These are phyloP conservation scores for Boletus rex-veris DNA, from an alignment of 768 basidiomycete species.

Conservation along the genomic window DNA sequence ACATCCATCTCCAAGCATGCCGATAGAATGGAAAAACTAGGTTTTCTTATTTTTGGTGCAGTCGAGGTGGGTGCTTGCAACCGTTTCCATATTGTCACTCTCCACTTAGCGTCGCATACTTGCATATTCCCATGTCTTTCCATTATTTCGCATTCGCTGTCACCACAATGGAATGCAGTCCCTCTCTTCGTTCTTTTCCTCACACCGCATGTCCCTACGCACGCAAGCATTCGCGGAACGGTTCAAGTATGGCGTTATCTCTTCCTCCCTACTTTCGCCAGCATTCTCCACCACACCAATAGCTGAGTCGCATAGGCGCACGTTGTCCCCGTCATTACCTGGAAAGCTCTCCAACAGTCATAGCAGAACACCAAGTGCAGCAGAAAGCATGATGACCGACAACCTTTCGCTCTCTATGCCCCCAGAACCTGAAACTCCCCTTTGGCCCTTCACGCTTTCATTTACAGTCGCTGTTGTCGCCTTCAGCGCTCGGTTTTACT, in stretches of 20 bases:
- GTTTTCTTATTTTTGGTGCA: slow-evolving; percentile 19
- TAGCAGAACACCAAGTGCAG: slow-evolving; percentile 43
- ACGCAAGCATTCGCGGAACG: slow-evolving; percentile 63
- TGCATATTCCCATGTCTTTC: neutral
- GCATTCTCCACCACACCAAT: slow-evolving; percentile 44
- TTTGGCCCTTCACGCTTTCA: slow-evolving; percentile 40
- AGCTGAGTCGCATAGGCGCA: slow-evolving; percentile 29
- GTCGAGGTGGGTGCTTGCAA: slow-evolving; percentile 37
- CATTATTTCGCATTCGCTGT: slow-evolving; percentile 3
- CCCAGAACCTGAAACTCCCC: slow-evolving; percentile 34
- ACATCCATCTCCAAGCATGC: slow-evolving; percentile 15
- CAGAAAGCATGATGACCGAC: slow-evolving; percentile 23
- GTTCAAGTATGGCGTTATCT: slow-evolving; percentile 83
- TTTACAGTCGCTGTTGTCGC: slow-evolving; percentile 39
- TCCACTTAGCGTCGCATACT: slow-evolving; percentile 6
- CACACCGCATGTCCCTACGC: slow-evolving; percentile 33
- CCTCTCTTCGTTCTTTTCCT: slow-evolving; percentile 35
- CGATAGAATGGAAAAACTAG: slow-evolving; percentile 27
- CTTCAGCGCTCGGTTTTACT: slow-evolving; percentile 43
- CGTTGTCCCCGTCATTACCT: slow-evolving; percentile 40
- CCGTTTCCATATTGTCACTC: slow-evolving; percentile 11
- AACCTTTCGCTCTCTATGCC: slow-evolving; percentile 25
- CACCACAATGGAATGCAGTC: slow-evolving; percentile 30
- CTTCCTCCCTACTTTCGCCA: slow-evolving; percentile 69
- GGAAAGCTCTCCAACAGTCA: slow-evolving; percentile 39